These are phyloP conservation scores for Botryotinia narcissicola DNA, from an alignment of 2,329 filamentous ascomycete species.

Conservation along the genomic window DNA sequence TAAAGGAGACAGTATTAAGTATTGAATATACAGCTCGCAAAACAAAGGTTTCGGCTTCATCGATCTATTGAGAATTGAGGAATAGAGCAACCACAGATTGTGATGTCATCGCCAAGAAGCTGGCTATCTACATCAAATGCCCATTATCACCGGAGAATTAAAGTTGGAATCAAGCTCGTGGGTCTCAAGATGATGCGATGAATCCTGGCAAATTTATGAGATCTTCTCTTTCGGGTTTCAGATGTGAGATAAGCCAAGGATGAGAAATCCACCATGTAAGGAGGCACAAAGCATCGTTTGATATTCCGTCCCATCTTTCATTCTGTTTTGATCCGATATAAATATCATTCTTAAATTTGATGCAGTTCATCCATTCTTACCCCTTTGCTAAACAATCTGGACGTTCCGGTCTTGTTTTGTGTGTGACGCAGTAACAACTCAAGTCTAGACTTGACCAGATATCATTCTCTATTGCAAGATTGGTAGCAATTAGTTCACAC, in stretches of 20 bases:
- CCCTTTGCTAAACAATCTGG: neutral
- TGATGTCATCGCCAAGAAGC: neutral
- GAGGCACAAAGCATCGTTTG: conserved; percentile 5
- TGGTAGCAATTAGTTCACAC: neutral
- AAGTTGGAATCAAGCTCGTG: conserved; percentile 1
- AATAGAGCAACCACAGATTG: neutral
- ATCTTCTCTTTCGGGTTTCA: conserved; percentile 1
- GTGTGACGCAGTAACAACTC: neutral
- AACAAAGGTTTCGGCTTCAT: neutral
- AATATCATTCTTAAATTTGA: neutral
- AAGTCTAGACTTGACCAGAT: neutral
- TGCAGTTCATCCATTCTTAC: neutral
- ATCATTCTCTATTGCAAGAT: neutral
- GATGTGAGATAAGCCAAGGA: conserved; percentile 2
- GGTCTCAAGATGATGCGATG: neutral
- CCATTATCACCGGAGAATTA: neutral
- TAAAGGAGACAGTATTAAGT: neutral
- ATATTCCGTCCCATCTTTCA: neutral
- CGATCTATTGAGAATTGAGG: neutral
- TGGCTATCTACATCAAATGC: neutral
- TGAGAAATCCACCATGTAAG: neutral
- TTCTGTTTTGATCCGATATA: neutral
- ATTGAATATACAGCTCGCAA: neutral
- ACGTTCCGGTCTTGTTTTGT: neutral
- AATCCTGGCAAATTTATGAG: neutral